Evolutionary conservation across 495 filamentous ascomycete species (phyloP).

Genomic region (Penicillium ucsense): DNA sequence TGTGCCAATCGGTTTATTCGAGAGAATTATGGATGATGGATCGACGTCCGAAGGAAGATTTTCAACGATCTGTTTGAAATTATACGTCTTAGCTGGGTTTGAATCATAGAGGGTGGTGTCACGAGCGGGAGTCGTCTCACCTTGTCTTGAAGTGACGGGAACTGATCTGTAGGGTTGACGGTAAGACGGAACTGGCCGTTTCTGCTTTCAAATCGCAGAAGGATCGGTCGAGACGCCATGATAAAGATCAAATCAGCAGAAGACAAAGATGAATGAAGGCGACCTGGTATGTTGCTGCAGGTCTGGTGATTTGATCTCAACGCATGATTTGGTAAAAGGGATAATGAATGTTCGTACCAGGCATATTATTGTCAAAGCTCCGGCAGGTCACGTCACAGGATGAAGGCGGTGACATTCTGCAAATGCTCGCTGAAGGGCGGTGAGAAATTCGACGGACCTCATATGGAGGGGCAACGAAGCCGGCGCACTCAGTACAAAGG

Average conservation of each 20-base stretch:
- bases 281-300: not conserved
- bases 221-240: constrained; percentile 38
- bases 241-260: not conserved
- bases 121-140: constrained; percentile 10
- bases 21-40: constrained; percentile 64
- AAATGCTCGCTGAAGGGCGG: constrained; percentile 6
- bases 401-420: constrained; percentile 11
- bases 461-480: too few relatives aligned
- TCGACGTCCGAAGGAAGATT: constrained; percentile 61
- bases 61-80: constrained; percentile 42
- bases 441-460: not conserved
- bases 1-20: constrained; percentile 65
- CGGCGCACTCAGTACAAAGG: too few relatives aligned
- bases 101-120: not conserved
- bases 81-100: not conserved
- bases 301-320: not conserved
- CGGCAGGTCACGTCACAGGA: constrained; percentile 15
- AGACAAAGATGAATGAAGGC: not conserved
- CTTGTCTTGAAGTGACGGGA: constrained; percentile 36
- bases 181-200: constrained; percentile 47
- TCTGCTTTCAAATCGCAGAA: constrained; percentile 45
- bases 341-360: not conserved
- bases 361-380: constrained; percentile 6
- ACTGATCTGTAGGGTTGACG: constrained; percentile 36
- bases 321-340: not conserved